Evolutionary conservation across 768 basidiomycete genomes (phyloP), one percentile per base, ranked within the genome.

Genomic region (Tulasnella sp.): DNA sequence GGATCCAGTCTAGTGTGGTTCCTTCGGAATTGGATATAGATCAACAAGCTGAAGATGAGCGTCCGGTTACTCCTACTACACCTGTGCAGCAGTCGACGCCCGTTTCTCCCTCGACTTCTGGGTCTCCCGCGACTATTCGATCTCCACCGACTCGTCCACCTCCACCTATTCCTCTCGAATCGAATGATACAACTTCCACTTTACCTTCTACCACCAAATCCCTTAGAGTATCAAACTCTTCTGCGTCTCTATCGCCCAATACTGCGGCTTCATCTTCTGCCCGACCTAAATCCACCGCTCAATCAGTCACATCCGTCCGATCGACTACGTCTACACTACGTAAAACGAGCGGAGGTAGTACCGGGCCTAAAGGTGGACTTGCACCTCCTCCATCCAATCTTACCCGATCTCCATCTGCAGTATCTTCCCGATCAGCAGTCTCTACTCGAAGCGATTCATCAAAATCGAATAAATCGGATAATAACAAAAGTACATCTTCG

Each of bases 281-380:
- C 16, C 53, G 58, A 49, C 60, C 60, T 19, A 61, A 58, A 44
- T 65, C 61, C 9, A 57, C 53, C 16, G 62, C 67, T 12, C 59
- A 65, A 1, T 70, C 70, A 5, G 59, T 69, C 37, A 60, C 60
- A 15, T 69, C 69, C 0, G 62, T 63, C 29, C 60, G 64, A 1
- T 70, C 69, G 7, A 58, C 59, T 7, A 61, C 68, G 3, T 69
- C 70, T 7, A 70, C 70, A 0, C 60, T 69, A 10, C 66, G 70
- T 3, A 47, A 40, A 29, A 29, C 51, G 5, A 45, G 34, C 27
- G 29, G 1, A 3, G 34, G 27, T 22, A 27, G 29, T 25, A 34
- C 13, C 13, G 40, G 35, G 13, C 51, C 31, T 28, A 15, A 10
- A n/a, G 15, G 25, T 28, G 48, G 5, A 35, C 52, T 12, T 15